Evolutionary conservation across 78 protist species (phyloP), one percentile per base, ranked within the genome.

Genomic region (Bodo saltans): DNA sequence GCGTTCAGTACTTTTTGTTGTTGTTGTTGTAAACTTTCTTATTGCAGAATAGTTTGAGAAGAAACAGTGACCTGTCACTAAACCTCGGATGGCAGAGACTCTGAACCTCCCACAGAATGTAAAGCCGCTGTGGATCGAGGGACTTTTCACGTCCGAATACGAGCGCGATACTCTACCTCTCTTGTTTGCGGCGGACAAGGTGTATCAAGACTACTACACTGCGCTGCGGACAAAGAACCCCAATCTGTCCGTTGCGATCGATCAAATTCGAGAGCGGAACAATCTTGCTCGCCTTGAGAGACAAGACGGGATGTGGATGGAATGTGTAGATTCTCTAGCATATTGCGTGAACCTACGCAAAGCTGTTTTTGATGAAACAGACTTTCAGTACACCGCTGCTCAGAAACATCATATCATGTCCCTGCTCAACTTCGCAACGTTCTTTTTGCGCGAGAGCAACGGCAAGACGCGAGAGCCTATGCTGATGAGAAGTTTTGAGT

Each of bases 81-180:
- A n/a, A n/a, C n/a, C n/a, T n/a, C n/a, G 60, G 8, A 47, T 47
- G 60, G 60, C 60, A 23, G 60, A 23, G 60, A 17, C 60, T 23
- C 60, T 47, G n/a, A 47, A 27, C 8, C 71, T 76, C 32, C 81
- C 81, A 1, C 42, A 4, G 3, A 28, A 67, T 3, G 41, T 76
- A 29, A 8, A 67, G 21, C 81, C 81, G 47, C 12, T 76, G 41
- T 76, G 81, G 81, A 33, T 76, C 69, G 81, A 76, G 33, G 81
- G 53, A 32, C 69, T 76, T 3, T 68, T 76, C 35, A 28, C 69
- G 26, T 4, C 42, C 17, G 81, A 76, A 67, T 76, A 37, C 69
- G 81, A 76, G 52, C 35, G 25, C 32, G 81, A 76, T 67, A 76
- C 81, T n/a, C 69, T 76, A 29, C 81, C 81, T 32, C 81, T 76